Evolutionary conservation across 129 eudicot genomes (phyloP), one percentile per base, ranked within the genome.

Genomic region (Ambrosia artemisiifolia): DNA sequence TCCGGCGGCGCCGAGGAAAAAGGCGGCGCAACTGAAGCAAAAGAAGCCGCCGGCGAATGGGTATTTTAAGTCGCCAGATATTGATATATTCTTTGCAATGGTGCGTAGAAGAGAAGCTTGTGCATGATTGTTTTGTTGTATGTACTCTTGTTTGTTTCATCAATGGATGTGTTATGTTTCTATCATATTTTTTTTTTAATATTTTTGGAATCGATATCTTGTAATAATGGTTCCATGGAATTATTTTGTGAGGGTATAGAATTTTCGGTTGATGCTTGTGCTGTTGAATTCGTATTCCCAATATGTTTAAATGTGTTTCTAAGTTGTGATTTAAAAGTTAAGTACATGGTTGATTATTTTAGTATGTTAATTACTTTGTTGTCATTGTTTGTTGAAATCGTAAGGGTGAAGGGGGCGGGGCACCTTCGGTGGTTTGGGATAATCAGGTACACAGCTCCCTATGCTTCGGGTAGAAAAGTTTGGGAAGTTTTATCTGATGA

Each of bases 1-100:
- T 42, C 95, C 95, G 9, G 83, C 85, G 42, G 82, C 95, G 47
- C 95, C 95, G 3, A 83, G n/a, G 65, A 60, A 88, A 80, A 83
- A 79, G 67, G 46, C 76, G 70, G 86, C 17, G 34, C 69, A 44
- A 14, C 54, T n/a, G 57, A 79, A 81, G 55, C 84, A 76, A 74
- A 71, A 75, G 70, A 61, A 63, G 4, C 78, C 78, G 67, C 91
- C 88, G 14, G 78, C 75, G 47, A 80, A 81, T 42, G 95, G 91
- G 24, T 85, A 76, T 66, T 88, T 83, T 43, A 81, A 88, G 74
- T 72, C 88, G 2, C 91, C 91, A n/a, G 91, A 88, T 65, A 65
- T 88, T 0, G 95, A 88, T 38, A 11, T 67, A 2, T 79, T 88
- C 63, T 85, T 88, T 40, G 86, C 88, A 42, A 78, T 62, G 75